Conservation (phyloP, 257 asterid species). For the Verbascum thapsus region DNA sequence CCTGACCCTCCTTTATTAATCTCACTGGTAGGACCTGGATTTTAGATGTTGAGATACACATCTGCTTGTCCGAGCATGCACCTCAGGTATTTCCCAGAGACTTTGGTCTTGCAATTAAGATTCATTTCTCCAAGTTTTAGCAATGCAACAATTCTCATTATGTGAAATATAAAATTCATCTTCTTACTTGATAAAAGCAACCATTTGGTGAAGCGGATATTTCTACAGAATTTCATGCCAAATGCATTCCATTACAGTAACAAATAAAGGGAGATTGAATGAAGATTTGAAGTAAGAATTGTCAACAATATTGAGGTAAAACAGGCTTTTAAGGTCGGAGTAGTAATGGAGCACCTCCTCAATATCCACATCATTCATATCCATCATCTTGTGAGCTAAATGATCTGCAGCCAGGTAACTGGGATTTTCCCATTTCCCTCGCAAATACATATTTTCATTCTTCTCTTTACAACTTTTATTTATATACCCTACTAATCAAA, state of each 20-base stretch:
- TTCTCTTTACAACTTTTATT: constrained; percentile 47
- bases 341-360: constrained; percentile 78
- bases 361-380: constrained; percentile 59
- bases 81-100: too few relatives aligned
- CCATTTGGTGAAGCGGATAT: too few relatives aligned
- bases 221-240: constrained; percentile 6
- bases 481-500: too few relatives aligned
- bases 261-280: constrained; percentile 32
- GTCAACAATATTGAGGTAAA: constrained; percentile 55
- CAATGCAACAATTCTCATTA: too few relatives aligned
- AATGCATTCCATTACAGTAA: too few relatives aligned
- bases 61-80: too few relatives aligned
- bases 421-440: constrained; percentile 27
- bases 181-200: too few relatives aligned
- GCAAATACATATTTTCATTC: constrained; percentile 21
- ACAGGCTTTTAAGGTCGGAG: constrained; percentile 45
- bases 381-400: constrained; percentile 66
- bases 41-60: constrained; percentile 37
- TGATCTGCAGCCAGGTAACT: constrained; percentile 33
- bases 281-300: constrained; percentile 48
- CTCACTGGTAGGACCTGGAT: not conserved
- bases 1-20: not conserved
- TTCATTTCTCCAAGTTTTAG: too few relatives aligned
- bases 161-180: too few relatives aligned
- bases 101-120: too few relatives aligned